Evolutionary conservation across 2,329 filamentous ascomycete species (phyloP).

Genomic region (Aspergillaceae sp.): DNA sequence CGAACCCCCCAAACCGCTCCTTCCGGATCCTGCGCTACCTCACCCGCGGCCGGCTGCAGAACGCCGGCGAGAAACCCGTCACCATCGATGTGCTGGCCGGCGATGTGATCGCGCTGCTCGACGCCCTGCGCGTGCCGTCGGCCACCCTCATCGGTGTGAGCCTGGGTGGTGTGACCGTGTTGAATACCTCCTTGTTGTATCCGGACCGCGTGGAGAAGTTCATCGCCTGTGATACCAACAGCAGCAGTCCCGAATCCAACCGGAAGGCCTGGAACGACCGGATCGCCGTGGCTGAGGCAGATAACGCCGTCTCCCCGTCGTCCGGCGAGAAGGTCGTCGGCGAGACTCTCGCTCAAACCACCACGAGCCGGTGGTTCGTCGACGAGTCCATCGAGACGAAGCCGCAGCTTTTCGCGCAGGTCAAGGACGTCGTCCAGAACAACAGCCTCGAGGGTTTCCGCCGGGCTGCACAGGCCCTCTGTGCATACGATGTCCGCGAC

Average conservation of each 20-base stretch:
- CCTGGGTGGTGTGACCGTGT: constrained; percentile 69
- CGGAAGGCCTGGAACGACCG: constrained; percentile 72
- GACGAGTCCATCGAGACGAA: constrained; percentile 50
- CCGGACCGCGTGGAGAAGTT: constrained; percentile 53
- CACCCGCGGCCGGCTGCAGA: constrained; percentile 56
- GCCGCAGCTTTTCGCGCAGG: constrained; percentile 44
- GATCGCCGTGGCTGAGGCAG: constrained; percentile 57
- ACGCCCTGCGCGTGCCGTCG: constrained; percentile 59
- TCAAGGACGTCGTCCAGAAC: constrained; percentile 58
- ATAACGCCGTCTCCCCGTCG: constrained; percentile 27
- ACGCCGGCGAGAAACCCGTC: constrained; percentile 36
- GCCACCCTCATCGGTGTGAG: constrained; percentile 68
- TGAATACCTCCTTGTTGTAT: constrained; percentile 62
- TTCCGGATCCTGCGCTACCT: constrained; percentile 72
- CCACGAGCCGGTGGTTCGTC: constrained; percentile 69
- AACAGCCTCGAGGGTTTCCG: constrained; percentile 69
- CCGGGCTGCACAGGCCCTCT: constrained; percentile 61
- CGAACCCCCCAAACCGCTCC: constrained; percentile 44
- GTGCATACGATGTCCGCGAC: constrained; percentile 45
- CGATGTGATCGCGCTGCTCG: constrained; percentile 59
- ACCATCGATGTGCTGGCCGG: constrained; percentile 58
- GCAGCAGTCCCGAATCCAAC: constrained; percentile 62
- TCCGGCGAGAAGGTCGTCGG: constrained; percentile 51
- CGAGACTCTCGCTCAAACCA: constrained; percentile 56
- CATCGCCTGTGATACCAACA: constrained; percentile 72